phyloP scores from a whole-genome alignment of 805 yeast species.

The Pichia sporocuriosa region DNA sequence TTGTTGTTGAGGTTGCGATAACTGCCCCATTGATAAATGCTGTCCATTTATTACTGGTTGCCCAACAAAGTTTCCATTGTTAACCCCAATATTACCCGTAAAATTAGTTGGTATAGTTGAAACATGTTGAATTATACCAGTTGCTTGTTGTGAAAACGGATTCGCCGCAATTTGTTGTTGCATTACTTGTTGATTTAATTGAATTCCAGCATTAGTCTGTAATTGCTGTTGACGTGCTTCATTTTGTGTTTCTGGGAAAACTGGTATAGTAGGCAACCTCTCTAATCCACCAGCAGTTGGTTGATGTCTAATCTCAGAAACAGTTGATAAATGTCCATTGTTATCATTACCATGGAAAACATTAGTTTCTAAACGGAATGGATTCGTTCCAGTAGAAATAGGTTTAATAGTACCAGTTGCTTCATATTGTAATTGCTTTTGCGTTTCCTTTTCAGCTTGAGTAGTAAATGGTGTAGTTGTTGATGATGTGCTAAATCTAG shows the following conservation, averaged over 20 bases:
- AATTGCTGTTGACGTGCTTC: conserved; percentile 22
- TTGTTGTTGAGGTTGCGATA: conserved; percentile 6
- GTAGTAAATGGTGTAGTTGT: conserved; percentile 20
- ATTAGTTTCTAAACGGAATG: conserved; percentile 37
- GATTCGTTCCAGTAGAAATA: conserved; percentile 48
- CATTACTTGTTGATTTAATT: conserved; percentile 7
- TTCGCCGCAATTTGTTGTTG: conserved; percentile 15
- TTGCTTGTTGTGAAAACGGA: conserved; percentile 16
- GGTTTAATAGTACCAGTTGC: conserved; percentile 6
- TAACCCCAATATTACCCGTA: background rate
- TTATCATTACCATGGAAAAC: conserved; percentile 16
- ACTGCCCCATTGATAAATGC: too few species aligned
- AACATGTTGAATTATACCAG: conserved; percentile 8
- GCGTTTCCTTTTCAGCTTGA: conserved; percentile 8
- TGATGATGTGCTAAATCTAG: conserved; percentile 20
- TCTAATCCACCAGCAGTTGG: conserved; percentile 74
- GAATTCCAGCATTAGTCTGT: conserved; percentile 5
- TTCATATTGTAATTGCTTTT: conserved; percentile 6
- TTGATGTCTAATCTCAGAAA: conserved; percentile 35
- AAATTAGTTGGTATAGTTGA: background rate
- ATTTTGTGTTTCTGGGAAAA: conserved; percentile 55
- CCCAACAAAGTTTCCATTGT: conserved; percentile 3
- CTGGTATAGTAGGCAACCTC: conserved; percentile 55
- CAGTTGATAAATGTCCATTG: conserved; percentile 14
- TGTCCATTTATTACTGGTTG: conserved; percentile 1